Base-by-base conservation (phyloP, 1,139 yeast species). In the Suhomyces wounanorum region DNA sequence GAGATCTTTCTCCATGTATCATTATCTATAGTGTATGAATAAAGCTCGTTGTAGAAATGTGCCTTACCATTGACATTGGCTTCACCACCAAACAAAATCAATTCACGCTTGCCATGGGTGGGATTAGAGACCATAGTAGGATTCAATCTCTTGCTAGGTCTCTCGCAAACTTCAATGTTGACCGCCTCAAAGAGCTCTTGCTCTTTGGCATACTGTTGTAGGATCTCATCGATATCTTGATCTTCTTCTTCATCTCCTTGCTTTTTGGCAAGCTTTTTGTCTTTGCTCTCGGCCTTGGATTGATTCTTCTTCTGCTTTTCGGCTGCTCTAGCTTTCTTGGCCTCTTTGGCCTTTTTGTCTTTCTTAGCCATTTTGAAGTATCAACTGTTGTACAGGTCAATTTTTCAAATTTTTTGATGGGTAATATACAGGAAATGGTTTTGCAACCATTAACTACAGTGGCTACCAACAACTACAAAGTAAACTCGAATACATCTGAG, bases 41-140 rank as follows among this genome's bases (percentile, higher is more conserved):
- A 84, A 55, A 92, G 72, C 57, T 94, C 98, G 62, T 92, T 94
- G 74, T 84, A 87, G 66, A 94, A 94, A 56, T 74, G 79, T 13
- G 86, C 81, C 1, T 86, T 81, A 18, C 79, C 67, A 1, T 82
- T 80, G 31, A 79, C 81, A 33, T 70, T 69, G 30, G 77, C 70
- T 69, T 94, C 99, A 59, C 99, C 99, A 43, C 98, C 98, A 72
- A 92, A 94, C 51, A 94, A 68, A 23, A 91, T 65, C 53, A 94
- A 71, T 66, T 94, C 99, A 33, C 83, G 75, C 60, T 85, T 86
- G 1, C 89, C 89, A 57, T 87, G 90, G 13, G 79, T 70, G 1
- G 97, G 96, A 56, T 84, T 85, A 0, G 95, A 81, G 14, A 88
- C 84, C 78, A 92, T 72, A 0, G 94, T 73, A 0, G 95, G 83